Conservation (phyloP, 78 protist genomes). For the Planoprotostelium fungivorum region DNA sequence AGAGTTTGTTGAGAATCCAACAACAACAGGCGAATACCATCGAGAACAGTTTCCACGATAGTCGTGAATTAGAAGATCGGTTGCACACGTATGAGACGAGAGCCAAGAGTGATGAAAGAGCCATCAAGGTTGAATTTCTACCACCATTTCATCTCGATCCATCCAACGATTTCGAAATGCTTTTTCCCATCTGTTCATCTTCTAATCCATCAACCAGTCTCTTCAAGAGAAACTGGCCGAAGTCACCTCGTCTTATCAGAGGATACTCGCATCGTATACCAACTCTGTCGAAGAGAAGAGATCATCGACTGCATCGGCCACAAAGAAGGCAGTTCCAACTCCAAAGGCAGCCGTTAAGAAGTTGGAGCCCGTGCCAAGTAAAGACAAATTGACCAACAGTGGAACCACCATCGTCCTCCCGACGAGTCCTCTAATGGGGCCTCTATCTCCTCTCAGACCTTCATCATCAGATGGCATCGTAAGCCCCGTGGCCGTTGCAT, state of each 20-base stretch:
- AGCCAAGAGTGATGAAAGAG: not conserved
- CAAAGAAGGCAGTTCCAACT: not conserved
- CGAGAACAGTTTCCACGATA: not conserved
- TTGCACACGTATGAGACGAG: not conserved
- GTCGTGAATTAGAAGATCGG: not conserved
- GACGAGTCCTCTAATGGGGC: no score
- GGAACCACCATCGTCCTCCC: not conserved
- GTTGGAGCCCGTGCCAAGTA: not conserved
- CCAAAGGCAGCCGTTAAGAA: not conserved
- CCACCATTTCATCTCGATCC: not conserved
- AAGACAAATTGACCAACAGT: not conserved
- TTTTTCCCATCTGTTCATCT: no score
- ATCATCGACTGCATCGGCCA: not conserved
- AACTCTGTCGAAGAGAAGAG: not conserved
- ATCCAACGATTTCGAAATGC: not conserved
- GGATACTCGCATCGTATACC: not conserved
- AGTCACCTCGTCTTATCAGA: not conserved
- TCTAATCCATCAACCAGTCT: not conserved
- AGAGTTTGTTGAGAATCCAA: not conserved
- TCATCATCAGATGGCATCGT: no score
- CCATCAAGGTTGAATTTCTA: not conserved
- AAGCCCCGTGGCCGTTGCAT: no score
- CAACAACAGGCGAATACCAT: slow-evolving; percentile 1
- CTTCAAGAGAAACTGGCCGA: not conserved
- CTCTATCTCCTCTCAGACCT: no score